A percentile compares a stretch with the other conserved stretches of the same genome.
Evolutionary conservation across 306 rosid species (phyloP).

Genomic region (Casuarina equisetifolia): DNA sequence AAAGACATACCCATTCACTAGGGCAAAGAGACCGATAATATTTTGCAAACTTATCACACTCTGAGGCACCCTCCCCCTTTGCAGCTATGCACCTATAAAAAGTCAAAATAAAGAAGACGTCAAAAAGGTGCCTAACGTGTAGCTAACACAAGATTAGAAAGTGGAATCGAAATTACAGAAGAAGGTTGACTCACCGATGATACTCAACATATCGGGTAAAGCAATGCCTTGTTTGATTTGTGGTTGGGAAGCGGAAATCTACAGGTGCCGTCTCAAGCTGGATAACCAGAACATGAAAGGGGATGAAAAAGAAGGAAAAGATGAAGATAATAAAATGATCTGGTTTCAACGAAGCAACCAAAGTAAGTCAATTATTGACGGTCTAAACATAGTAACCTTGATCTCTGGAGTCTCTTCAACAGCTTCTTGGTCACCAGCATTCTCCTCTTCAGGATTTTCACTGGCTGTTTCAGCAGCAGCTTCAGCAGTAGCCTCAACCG

Average conservation of each 20-base stretch:
- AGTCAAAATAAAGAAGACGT: conserved; percentile 15
- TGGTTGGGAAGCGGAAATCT: conserved; percentile 96
- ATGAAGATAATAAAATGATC: conserved; percentile 2
- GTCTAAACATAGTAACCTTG: conserved; percentile 46
- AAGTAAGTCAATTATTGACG: background rate
- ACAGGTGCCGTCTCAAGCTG: conserved; percentile 97
- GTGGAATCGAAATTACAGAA: conserved; percentile 2
- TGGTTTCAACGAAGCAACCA: background rate
- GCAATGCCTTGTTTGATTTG: conserved; percentile 98
- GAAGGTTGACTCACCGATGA: conserved; percentile 60
- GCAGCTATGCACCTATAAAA: conserved; percentile 72
- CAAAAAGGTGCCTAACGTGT: background rate
- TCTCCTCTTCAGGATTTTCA: conserved; percentile 46
- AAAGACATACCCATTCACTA: conserved; percentile 89
- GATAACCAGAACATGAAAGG: conserved; percentile 29
- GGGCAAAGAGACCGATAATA: conserved; percentile 96
- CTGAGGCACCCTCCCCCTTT: conserved; percentile 87
- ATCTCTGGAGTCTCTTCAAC: conserved; percentile 72
- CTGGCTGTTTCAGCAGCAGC: conserved; percentile 49
- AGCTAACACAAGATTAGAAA: background rate
- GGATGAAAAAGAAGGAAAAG: conserved; percentile 6
- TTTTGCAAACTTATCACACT: conserved; percentile 84
- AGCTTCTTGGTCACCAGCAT: conserved; percentile 56
- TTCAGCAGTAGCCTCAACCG: conserved; percentile 30
- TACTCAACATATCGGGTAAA: conserved; percentile 88